A percentile compares a stretch with the other conserved stretches of the same genome.
These are phyloP conservation scores for Nemania abortiva DNA, from an alignment of 2,329 filamentous ascomycete species.

Conservation along the genomic window DNA sequence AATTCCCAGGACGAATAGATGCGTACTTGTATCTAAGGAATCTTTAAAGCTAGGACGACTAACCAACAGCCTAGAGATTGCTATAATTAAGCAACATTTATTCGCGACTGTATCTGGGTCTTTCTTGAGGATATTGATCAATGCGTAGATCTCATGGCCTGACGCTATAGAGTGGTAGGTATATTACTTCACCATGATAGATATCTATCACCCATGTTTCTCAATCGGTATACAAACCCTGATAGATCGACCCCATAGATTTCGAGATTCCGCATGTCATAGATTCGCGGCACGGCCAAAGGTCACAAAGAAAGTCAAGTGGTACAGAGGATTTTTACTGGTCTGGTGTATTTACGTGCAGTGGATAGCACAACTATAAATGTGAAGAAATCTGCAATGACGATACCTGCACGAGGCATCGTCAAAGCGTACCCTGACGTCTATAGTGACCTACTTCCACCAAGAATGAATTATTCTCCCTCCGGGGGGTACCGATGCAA, in stretches of 20 bases:
- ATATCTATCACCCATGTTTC: too few relatives aligned
- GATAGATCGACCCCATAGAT: too few relatives aligned
- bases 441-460: constrained; percentile 45
- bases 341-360: constrained; percentile 42
- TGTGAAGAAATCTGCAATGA: constrained; percentile 32
- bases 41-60: not conserved
- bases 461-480: constrained; percentile 42
- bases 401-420: constrained; percentile 39
- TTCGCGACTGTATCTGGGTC: too few relatives aligned
- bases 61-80: not conserved
- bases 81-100: too few relatives aligned
- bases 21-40: not conserved
- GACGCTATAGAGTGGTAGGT: too few relatives aligned
- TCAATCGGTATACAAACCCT: too few relatives aligned
- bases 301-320: not conserved
- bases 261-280: too few relatives aligned
- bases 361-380: constrained; percentile 38
- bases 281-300: not conserved
- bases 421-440: constrained; percentile 34
- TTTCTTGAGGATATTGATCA: too few relatives aligned
- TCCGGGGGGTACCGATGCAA: constrained; percentile 34
- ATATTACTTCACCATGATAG: too few relatives aligned
- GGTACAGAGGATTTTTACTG: constrained; percentile 20
- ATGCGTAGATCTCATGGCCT: too few relatives aligned
- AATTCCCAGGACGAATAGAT: not conserved